A percentile compares a stretch with the other conserved stretches of the same genome.
These are phyloP conservation scores for Nematocida ausubeli DNA, from an alignment of 371 early-diverging fungal genomes.

Conservation along the genomic window DNA sequence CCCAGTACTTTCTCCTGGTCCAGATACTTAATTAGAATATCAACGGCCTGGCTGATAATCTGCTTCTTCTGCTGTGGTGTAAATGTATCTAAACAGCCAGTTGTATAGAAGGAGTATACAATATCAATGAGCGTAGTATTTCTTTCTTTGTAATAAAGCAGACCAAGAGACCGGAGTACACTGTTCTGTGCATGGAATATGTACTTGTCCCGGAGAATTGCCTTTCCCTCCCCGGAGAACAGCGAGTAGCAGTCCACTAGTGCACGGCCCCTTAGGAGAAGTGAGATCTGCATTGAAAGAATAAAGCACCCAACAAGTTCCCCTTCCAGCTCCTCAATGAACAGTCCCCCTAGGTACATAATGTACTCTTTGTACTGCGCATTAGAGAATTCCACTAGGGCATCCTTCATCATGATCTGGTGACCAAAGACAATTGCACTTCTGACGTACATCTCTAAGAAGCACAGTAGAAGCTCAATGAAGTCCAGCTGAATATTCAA, in stretches of 20 bases:
- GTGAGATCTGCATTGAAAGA: constrained; percentile 26
- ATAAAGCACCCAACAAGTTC: constrained; percentile 44
- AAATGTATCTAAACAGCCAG: constrained; percentile 15
- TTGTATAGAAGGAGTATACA: constrained; percentile 43
- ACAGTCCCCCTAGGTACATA: constrained; percentile 6
- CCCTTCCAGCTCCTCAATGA: constrained; percentile 31
- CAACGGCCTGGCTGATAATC: constrained; percentile 33
- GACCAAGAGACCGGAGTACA: constrained; percentile 17
- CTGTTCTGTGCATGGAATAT: constrained; percentile 26
- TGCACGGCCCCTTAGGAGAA: constrained; percentile 32
- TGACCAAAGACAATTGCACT: not conserved
- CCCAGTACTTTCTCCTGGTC: constrained; percentile 6
- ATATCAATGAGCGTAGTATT: constrained; percentile 35
- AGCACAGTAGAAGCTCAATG: constrained; percentile 18
- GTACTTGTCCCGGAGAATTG: constrained; percentile 28
- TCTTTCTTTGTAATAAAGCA: constrained; percentile 49
- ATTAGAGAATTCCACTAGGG: not conserved
- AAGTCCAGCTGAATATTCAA: constrained; percentile 52
- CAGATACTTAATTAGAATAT: constrained; percentile 15
- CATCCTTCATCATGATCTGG: not conserved
- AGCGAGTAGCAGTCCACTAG: constrained; percentile 34
- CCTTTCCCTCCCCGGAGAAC: constrained; percentile 45
- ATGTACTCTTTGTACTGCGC: constrained; percentile 19
- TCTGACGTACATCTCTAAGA: constrained; percentile 2
- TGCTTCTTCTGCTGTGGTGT: constrained; percentile 28